Evolutionary conservation across 2,329 filamentous ascomycete genomes (phyloP).

Genomic region (Tolypocladium album): DNA sequence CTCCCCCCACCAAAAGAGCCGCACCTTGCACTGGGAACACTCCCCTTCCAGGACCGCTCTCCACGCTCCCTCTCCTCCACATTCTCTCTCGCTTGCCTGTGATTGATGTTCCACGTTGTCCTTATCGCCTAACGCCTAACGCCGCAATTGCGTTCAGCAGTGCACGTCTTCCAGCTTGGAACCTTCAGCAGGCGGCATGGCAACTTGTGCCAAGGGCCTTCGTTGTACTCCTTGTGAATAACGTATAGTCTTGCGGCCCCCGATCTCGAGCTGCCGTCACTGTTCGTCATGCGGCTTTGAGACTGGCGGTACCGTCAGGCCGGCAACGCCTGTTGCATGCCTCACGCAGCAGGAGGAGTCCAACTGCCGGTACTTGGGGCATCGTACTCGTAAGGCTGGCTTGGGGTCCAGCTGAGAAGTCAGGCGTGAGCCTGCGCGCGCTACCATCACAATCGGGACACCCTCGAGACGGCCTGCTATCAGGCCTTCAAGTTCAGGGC

Average conservation of each 20-base stretch:
- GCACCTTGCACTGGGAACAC: not conserved
- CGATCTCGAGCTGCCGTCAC: not conserved
- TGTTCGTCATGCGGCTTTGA: not conserved
- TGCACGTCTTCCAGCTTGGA: not conserved
- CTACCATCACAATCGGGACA: not conserved
- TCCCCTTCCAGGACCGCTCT: not conserved
- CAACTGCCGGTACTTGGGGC: not conserved
- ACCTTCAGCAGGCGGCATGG: not conserved
- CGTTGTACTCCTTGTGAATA: not conserved
- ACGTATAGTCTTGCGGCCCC: not conserved
- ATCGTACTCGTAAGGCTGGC: slow-evolving; percentile 2
- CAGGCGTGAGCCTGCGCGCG: not conserved
- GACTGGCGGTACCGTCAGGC: not conserved
- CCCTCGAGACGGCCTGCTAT: not conserved
- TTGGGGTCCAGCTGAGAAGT: not conserved
- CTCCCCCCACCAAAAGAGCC: not conserved
- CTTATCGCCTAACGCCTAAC: too few relatives aligned
- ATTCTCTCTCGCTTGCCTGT: not conserved
- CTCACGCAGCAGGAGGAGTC: not conserved
- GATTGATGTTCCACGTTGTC: not conserved
- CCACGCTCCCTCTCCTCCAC: not conserved
- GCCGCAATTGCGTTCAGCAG: slow-evolving; percentile 5
- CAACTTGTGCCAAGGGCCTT: not conserved
- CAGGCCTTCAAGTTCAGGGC: not conserved
- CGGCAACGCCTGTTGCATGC: not conserved